These are phyloP conservation scores for Neofusicoccum parvum DNA, from an alignment of 2,329 filamentous ascomycete species.

Conservation along the genomic window DNA sequence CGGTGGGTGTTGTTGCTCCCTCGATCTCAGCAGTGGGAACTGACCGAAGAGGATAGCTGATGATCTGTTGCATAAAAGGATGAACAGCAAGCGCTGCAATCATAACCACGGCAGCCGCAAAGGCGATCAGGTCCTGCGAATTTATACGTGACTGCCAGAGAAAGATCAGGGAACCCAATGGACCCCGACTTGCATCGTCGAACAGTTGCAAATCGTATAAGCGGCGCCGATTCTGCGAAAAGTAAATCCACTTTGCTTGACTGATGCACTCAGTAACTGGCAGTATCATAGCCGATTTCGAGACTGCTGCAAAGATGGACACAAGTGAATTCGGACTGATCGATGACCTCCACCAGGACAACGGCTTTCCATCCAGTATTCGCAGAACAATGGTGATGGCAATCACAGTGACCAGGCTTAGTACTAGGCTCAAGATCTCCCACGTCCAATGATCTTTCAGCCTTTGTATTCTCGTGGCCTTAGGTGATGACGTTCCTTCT, in stretches of 20 bases:
- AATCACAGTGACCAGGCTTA: not conserved
- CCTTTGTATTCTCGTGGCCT: not conserved
- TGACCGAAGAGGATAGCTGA: not conserved
- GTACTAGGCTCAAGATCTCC: not conserved
- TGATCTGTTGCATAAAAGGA: constrained; percentile 6
- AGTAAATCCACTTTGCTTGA: constrained; percentile 43
- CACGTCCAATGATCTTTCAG: not conserved
- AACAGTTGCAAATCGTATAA: constrained; percentile 32
- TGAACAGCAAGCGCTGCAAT: not conserved
- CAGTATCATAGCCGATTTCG: constrained; percentile 35
- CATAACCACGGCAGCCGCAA: not conserved
- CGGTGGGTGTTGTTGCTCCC: not conserved
- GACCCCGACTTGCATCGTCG: constrained; percentile 32
- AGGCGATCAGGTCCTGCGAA: not conserved
- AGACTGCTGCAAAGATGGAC: constrained; percentile 36
- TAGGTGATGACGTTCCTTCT: not conserved
- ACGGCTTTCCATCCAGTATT: constrained; percentile 18
- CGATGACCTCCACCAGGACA: constrained; percentile 21
- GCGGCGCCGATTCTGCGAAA: constrained; percentile 22
- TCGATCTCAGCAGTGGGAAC: not conserved
- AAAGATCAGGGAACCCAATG: not conserved
- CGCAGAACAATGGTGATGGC: constrained; percentile 20
- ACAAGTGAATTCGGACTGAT: constrained; percentile 36
- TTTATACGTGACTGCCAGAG: not conserved
- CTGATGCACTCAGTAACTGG: constrained; percentile 34